Evolutionary conservation across 176 grass and related monocot genomes (phyloP), one percentile per base, ranked within the genome.

Genomic region (Carex cristatella): DNA sequence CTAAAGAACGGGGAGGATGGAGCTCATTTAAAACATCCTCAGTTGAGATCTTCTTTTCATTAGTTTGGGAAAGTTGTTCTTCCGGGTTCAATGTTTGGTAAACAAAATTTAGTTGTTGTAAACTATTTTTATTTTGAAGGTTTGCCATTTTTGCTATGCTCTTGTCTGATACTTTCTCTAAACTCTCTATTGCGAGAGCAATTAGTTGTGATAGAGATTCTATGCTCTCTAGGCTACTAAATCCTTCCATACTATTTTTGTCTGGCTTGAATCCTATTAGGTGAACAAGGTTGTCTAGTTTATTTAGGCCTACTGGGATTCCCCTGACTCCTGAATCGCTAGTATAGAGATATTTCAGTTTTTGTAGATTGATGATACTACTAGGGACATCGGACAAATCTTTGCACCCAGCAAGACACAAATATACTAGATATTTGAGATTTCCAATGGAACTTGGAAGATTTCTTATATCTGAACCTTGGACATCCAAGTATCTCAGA

Each of bases 141-240:
- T 79, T 16, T 13, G 48, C 74, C 1, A 7, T 32, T 16, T 57
- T 79, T 30, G 46, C 74, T 18, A 57, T 38, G 19, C 2, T 57
- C 0, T 5, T 31, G 0, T 79, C 27, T 0, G 48, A 28, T 28
- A 38, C 53, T 57, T 19, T 13, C 4, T 79, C 74, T 31, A 79
- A 57, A 9, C n/a, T 1, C 1, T 10, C 0, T 31, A 79, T 31
- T 0, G 0, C 2, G 1, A 58, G 23, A 1, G 0, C 0, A 31
- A 5, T 8, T 12, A 57, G 74, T 14, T 79, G 9, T 2, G 46
- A 57, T 13, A 79, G 74, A 7, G 74, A 0, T 79, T 38, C 74
- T 31, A 79, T 7, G 8, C 56, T 23, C 0, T 56, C 46, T 15
- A 79, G 5, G 2, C 74, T 31, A 77, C 72, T 54, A 23, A 30